Evolutionary conservation across 805 yeast genomes (phyloP), one percentile per base, ranked within the genome.

Genomic region (Wickerhamomyces tratensis): DNA sequence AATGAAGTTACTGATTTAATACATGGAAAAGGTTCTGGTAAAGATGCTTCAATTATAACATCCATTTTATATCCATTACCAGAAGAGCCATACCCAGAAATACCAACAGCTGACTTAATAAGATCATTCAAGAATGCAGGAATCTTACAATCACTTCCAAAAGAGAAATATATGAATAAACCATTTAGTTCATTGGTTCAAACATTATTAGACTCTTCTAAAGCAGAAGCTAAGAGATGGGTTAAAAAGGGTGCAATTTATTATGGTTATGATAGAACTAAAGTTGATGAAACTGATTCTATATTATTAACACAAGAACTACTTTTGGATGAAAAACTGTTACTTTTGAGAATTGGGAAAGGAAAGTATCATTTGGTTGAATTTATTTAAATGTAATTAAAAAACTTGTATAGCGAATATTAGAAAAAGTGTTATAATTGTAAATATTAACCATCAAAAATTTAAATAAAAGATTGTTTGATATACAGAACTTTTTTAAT

Each of bases 1-100:
- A 63, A 75, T 33, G 96, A 91, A 56, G 84, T 89, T 39, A 83
- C 91, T 7, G 95, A 87, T 53, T 68, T 93, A 53, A 71, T 93
- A 36, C 96, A 89, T 61, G 98, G 98, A 0, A 69, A 68, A 8
- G 91, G 88, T 5, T 71, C 72, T 9, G 89, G 96, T 4, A 68
- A 72, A 26, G 74, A 77, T 35, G 85, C 93, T 50, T 75, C 77
- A 20, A 65, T 72, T 25, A 72, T 86, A 13, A 80, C 95, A 13
- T 72, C 79, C 6, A 72, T 84, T 41, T 57, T 88, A 35, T 88
- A 79, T 59, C 81, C 81, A 8, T 63, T 72, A 2, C 75, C 77
- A 5, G 73, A 69, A 43, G 69, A 64, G 43, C 73, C 74, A 8
- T 71, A 64, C 49, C 59, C 64, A 6, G 75, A 73, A n/a, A 53